Evolutionary conservation across 106 monocot genomes (phyloP).

Genomic region (Hemerocallis citrina): DNA sequence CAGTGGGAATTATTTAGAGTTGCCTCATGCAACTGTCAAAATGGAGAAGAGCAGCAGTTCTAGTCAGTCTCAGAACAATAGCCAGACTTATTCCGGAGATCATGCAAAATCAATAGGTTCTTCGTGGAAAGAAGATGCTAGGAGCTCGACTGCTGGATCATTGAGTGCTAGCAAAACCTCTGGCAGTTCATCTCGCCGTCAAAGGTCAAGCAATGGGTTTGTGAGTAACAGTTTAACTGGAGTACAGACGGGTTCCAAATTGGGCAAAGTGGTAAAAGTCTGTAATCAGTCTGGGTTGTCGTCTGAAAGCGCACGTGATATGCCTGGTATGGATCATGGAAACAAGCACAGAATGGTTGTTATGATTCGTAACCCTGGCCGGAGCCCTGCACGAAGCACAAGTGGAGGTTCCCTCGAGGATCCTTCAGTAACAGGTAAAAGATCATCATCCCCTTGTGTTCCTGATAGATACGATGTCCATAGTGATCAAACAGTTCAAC

Average conservation of each 20-base stretch:
- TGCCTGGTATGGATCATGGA: slow-evolving; percentile 25
- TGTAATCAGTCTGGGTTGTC: slow-evolving; percentile 23
- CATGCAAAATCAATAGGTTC: slow-evolving; percentile 30
- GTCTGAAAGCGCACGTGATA: slow-evolving; percentile 33
- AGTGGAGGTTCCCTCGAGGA: slow-evolving; percentile 42
- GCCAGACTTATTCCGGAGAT: slow-evolving; percentile 57
- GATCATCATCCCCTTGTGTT: slow-evolving; percentile 44
- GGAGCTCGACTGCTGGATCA: slow-evolving; percentile 42
- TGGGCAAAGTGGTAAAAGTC: slow-evolving; percentile 35
- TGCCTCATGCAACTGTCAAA: slow-evolving; percentile 22
- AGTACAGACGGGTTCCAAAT: slow-evolving; percentile 21
- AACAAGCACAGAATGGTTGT: slow-evolving; percentile 59
- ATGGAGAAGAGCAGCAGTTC: slow-evolving; percentile 70
- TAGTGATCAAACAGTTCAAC: slow-evolving; percentile 11
- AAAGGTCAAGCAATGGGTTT: slow-evolving; percentile 47
- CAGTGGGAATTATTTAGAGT: slow-evolving; percentile 22
- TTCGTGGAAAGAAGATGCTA: slow-evolving; percentile 55
- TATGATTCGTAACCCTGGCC: slow-evolving; percentile 56
- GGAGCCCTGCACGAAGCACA: slow-evolving; percentile 35
- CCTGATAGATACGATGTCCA: no score
- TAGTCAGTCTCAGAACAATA: slow-evolving; percentile 59
- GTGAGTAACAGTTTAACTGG: slow-evolving; percentile 16
- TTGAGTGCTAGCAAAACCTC: slow-evolving; percentile 25
- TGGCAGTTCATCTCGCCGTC: slow-evolving; percentile 33
- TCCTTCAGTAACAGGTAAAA: slow-evolving; percentile 20